Evolutionary conservation across 2,329 filamentous ascomycete genomes (phyloP), one percentile per base, ranked within the genome.

Genomic region (Zasmidium cellare): DNA sequence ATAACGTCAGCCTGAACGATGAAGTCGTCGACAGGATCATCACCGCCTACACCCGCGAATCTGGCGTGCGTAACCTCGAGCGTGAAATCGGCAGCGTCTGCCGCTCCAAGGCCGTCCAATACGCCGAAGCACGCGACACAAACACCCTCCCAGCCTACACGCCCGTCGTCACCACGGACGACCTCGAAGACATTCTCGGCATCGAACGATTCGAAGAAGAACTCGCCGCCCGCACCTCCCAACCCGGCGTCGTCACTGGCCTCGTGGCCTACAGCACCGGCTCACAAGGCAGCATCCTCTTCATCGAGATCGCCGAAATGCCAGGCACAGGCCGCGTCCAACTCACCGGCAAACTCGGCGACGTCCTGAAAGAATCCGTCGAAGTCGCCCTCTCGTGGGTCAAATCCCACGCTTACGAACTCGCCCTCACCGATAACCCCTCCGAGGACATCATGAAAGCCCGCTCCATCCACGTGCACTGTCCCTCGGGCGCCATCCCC

Each of bases 241-340:
- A 92, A 18, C 93, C 94, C 1, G 94, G 94, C 56, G 90, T 99
- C 56, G 93, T 99, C 38, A 99, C 94, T 0, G 94, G 94, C 14
- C 87, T 99, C 28, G 94, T 99, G 16, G 94, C 94, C 9, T 99
- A 97, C 78, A 91, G 88, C 70, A 89, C 88, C 3, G 93, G 94
- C 51, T 92, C 92, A 49, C 93, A 97, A 73, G 94, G 94, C 62
- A 92, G 90, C 71, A 99, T 99, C 69, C 83, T 99, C 56, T 99
- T 99, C 80, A 99, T 99, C 68, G 94, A 99, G 76, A 91, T 97
- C 46, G 91, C 93, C 11, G 92, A 96, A 71, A 97, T 97, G 92
- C 94, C 94, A 0, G 94, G 94, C 46, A 88, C 85, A 56, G 94
- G 94, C 31, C 87, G 89, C 53, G 91, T 99, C 35, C 94, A 97